Conservation (phyloP, 768 basidiomycete species). For the Boletus coccyginus region DNA sequence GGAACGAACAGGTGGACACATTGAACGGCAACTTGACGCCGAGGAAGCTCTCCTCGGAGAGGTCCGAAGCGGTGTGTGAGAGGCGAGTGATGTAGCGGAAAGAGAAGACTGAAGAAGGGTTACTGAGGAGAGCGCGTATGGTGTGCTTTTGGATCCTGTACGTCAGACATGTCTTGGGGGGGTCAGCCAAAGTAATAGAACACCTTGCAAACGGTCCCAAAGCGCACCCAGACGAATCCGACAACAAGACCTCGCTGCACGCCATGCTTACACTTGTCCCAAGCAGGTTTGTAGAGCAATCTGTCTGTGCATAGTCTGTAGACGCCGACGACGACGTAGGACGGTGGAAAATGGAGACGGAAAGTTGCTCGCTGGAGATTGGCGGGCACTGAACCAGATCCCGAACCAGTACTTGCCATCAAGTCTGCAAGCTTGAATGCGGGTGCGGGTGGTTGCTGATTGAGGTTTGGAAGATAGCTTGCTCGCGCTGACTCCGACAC, state of each 20-base stretch:
- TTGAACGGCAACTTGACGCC: slow-evolving; percentile 66
- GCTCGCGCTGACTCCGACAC: no score
- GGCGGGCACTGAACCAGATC: slow-evolving; percentile 37
- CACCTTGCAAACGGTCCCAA: neutral
- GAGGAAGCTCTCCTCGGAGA: slow-evolving; percentile 52
- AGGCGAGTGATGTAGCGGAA: slow-evolving; percentile 25
- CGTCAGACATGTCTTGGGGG: slow-evolving; percentile 54
- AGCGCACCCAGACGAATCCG: slow-evolving; percentile 65
- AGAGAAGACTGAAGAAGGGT: slow-evolving; percentile 29
- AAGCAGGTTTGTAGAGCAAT: slow-evolving; percentile 65
- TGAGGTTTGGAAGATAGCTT: neutral
- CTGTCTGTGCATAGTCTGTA: slow-evolving; percentile 80
- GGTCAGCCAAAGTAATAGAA: neutral
- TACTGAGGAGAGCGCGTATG: slow-evolving; percentile 39
- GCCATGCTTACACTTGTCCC: slow-evolving; percentile 85
- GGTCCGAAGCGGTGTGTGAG: slow-evolving; percentile 26
- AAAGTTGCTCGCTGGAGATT: slow-evolving; percentile 50
- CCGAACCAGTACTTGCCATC: neutral
- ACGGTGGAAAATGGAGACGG: slow-evolving; percentile 74
- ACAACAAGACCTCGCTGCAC: slow-evolving; percentile 64
- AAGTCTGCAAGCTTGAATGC: neutral
- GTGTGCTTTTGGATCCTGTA: slow-evolving; percentile 71
- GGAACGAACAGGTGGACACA: slow-evolving; percentile 60
- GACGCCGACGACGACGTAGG: slow-evolving; percentile 80
- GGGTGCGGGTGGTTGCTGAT: neutral